Percentiles rank a stretch among this genome's conserved stretches.
phyloP scores from a whole-genome alignment of 2,329 filamentous ascomycete genomes.

The Stemphylium lycopersici region DNA sequence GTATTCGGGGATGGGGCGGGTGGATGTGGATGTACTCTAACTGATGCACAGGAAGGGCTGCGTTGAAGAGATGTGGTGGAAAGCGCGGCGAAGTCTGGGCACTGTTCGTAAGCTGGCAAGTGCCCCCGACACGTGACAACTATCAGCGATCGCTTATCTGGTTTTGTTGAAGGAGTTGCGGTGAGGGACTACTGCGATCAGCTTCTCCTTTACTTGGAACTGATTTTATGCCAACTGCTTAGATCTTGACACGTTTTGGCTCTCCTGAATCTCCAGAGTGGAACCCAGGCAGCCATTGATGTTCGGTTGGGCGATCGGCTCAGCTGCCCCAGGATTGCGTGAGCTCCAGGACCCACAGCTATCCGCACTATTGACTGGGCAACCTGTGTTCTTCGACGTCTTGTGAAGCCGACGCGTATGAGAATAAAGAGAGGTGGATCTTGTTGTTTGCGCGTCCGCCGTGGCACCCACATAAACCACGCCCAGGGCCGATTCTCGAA shows the following conservation, averaged over 20 bases:
- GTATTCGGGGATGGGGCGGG: constrained; percentile 45
- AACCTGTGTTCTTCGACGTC: constrained; percentile 1
- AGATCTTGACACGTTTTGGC: constrained; percentile 43
- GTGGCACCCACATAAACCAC: background rate
- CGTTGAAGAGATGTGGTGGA: constrained; percentile 45
- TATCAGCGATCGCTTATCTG: constrained; percentile 32
- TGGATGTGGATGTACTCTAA: constrained; percentile 47
- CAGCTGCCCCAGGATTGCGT: constrained; percentile 35
- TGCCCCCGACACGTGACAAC: constrained; percentile 41
- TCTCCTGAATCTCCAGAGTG: constrained; percentile 21
- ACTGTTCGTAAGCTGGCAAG: constrained; percentile 33
- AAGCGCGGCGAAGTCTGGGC: constrained; percentile 35
- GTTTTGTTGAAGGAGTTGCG: constrained; percentile 21
- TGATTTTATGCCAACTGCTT: constrained; percentile 23
- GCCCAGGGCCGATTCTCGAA: background rate
- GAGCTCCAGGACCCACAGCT: constrained; percentile 29
- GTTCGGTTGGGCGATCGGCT: constrained; percentile 26
- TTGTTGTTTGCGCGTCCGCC: background rate
- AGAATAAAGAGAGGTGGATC: background rate
- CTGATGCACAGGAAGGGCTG: constrained; percentile 49
- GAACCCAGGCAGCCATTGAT: constrained; percentile 38
- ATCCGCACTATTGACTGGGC: constrained; percentile 16
- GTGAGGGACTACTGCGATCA: constrained; percentile 15
- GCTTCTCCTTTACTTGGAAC: constrained; percentile 4
- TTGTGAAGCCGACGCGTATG: background rate